phyloP scores from a whole-genome alignment of 441 rosid species.

The Rhodomyrtus psidioides region DNA sequence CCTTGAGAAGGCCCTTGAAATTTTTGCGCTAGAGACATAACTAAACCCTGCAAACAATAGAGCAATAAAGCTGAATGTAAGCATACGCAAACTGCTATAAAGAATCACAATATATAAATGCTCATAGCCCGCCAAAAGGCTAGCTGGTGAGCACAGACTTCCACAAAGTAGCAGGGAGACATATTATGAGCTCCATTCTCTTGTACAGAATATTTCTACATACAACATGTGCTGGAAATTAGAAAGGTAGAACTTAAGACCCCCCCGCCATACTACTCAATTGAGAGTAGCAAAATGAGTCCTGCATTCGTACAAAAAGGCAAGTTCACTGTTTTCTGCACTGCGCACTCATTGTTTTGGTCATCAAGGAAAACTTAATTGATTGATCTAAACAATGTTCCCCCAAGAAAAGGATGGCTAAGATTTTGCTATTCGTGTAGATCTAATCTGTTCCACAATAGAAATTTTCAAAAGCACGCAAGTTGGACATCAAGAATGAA shows the following conservation, averaged over 20 bases:
- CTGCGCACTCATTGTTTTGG: not conserved
- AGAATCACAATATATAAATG: not conserved
- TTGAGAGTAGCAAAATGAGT: not conserved
- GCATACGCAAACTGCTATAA: not conserved
- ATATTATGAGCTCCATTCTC: not conserved
- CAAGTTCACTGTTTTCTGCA: not conserved
- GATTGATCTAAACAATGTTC: not conserved
- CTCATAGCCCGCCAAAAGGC: not conserved
- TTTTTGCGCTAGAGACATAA: constrained; percentile 41
- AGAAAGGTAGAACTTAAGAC: not conserved
- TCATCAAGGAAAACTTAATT: not conserved
- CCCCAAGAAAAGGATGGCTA: not conserved
- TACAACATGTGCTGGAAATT: not conserved
- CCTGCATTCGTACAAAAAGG: not conserved
- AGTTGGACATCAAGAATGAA: not conserved
- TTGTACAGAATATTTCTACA: not conserved
- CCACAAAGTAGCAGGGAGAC: not conserved
- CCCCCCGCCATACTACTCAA: not conserved
- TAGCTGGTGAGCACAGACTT: not conserved
- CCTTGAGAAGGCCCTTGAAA: constrained; percentile 52
- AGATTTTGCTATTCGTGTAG: not conserved
- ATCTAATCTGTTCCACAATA: not conserved
- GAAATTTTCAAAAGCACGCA: not conserved
- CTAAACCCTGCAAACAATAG: constrained; percentile 39
- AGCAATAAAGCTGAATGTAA: not conserved